Base-by-base conservation (phyloP, 2,329 filamentous ascomycete species). In the Exophiala lecanii-corni region DNA sequence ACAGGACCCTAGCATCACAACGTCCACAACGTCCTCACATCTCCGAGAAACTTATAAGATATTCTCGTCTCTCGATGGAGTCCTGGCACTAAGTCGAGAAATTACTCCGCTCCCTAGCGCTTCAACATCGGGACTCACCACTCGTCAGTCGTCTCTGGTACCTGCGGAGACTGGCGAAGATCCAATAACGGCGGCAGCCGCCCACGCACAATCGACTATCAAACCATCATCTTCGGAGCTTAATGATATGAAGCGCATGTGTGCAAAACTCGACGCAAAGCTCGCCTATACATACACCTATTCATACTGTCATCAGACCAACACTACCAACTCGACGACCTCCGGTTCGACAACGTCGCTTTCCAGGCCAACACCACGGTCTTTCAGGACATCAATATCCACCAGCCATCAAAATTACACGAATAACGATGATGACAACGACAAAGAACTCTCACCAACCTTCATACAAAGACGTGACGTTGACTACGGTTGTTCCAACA, bases 11-110 rank as follows among this genome's bases (percentile, higher is more conserved):
- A n/a, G n/a, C n/a, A n/a, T n/a, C n/a, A n/a, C n/a, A n/a, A n/a
- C n/a, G n/a, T n/a, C n/a, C n/a, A n/a, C n/a, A n/a, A n/a, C n/a
- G n/a, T n/a, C n/a, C n/a, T n/a, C n/a, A n/a, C n/a, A n/a, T n/a
- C n/a, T n/a, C n/a, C n/a, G n/a, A n/a, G n/a, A n/a, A n/a, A n/a
- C n/a, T n/a, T n/a, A n/a, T n/a, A n/a, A n/a, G n/a, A n/a, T n/a
- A 9, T 51, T 51, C 30, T 49, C 42, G 7, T 49, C 49, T 2
- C 34, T 49, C 20, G 45, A 49, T 34, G 45, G 45, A 4, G 30
- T 51, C 28, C 20, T 49, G 10, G 49, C 40, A 12, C 34, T 44
- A 23, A 46, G 45, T 28, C 32, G 42, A 28, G 49, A 49, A 17
- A 31, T 39, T 19, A 46, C 45, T 4, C 45, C 45, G 10, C 34